A percentile compares a stretch with the other conserved stretches of the same genome.
Evolutionary conservation across 2,329 filamentous ascomycete species (phyloP).

Genomic region (Hypoxylon sp.): DNA sequence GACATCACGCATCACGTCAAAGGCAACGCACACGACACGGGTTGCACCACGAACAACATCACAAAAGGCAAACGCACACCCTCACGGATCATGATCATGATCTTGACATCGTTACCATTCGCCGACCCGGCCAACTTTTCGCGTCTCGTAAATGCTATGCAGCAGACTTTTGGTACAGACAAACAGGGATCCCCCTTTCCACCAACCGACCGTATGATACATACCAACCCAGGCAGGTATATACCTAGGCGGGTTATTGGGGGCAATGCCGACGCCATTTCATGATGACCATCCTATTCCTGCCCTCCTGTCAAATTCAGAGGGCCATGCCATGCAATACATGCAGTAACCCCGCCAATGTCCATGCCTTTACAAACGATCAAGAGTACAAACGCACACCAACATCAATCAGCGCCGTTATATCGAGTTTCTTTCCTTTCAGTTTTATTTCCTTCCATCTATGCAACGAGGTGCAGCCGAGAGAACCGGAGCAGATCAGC

Average conservation of each 20-base stretch:
- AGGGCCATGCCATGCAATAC: conserved; percentile 8
- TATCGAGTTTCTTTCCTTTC: conserved; percentile 1
- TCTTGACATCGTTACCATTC: conserved; percentile 34
- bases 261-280: conserved; percentile 45
- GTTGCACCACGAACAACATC: too few relatives aligned
- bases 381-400: conserved; percentile 15
- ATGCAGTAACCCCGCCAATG: conserved; percentile 2
- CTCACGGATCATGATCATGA: conserved; percentile 20
- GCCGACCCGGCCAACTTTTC: conserved; percentile 21
- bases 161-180: conserved; percentile 46
- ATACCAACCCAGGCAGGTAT: conserved; percentile 9
- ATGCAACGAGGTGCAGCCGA: conserved; percentile 13
- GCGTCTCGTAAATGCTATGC: conserved; percentile 42
- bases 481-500: conserved; percentile 18
- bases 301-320: conserved; percentile 30
- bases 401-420: conserved; percentile 4
- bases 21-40: too few relatives aligned
- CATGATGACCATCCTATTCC: conserved; percentile 20
- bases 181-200: conserved; percentile 41
- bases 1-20: neutral
- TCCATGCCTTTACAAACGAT: too few relatives aligned
- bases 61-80: neutral
- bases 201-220: conserved; percentile 3
- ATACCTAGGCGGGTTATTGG: too few relatives aligned
- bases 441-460: conserved; percentile 1